A percentile compares a stretch with the other conserved stretches of the same genome.
These are phyloP conservation scores for Malassezia arunalokei DNA, from an alignment of 1,284 basidiomycete genomes.

Conservation along the genomic window DNA sequence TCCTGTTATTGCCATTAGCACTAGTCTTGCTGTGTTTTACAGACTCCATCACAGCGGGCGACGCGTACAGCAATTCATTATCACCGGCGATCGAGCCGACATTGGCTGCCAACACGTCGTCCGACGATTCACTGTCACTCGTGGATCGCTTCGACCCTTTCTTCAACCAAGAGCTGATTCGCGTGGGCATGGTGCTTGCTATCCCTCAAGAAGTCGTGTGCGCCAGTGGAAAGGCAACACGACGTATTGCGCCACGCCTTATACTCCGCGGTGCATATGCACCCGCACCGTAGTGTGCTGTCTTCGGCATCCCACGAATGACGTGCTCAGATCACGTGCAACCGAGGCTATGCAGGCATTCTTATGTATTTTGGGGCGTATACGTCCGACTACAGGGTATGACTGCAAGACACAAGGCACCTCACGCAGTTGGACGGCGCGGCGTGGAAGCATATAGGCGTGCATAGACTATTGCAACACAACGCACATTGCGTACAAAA, in stretches of 20 bases:
- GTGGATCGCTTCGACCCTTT: neutral
- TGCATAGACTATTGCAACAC: neutral
- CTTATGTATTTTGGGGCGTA: slow-evolving; percentile 14
- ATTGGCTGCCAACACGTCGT: neutral
- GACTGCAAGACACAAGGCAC: neutral
- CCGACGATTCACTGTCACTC: neutral
- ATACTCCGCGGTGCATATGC: neutral
- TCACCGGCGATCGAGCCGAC: neutral
- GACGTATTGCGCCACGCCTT: too few relatives aligned
- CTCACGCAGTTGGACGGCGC: slow-evolving; percentile 10
- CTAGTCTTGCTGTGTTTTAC: neutral
- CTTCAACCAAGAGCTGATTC: neutral
- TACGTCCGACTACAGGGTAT: slow-evolving; percentile 19
- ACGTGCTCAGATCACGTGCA: neutral
- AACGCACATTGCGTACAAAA: neutral
- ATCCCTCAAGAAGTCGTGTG: too few relatives aligned
- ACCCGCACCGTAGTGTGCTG: neutral
- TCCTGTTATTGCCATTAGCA: neutral
- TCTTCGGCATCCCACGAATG: neutral
- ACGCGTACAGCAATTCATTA: neutral
- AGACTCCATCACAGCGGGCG: slow-evolving; percentile 1
- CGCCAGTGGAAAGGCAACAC: too few relatives aligned
- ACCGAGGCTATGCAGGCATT: neutral
- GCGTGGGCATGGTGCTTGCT: neutral
- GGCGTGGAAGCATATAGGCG: neutral